phyloP scores from a whole-genome alignment of 164 flowering plant genomes.

The Kingdonia uniflora region DNA sequence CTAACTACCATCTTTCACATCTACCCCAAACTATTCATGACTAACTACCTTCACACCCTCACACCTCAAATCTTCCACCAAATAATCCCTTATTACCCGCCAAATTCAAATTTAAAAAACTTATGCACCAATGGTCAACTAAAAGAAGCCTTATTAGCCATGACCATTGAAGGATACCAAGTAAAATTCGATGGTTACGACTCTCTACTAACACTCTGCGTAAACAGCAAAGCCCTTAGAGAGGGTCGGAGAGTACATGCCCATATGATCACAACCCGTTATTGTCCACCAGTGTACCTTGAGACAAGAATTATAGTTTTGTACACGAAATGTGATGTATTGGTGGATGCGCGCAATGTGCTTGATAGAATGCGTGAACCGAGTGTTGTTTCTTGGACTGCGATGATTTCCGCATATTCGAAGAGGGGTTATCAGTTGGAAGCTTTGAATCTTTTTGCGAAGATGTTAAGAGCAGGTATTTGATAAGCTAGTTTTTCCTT shows the following conservation, averaged over 20 bases:
- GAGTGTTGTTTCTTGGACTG: conserved; percentile 24
- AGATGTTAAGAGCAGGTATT: conserved; percentile 20
- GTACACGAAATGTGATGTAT: conserved; percentile 14
- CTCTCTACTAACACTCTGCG: conserved; percentile 18
- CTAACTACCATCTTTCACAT: not conserved
- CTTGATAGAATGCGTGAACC: conserved; percentile 22
- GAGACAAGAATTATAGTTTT: conserved; percentile 19
- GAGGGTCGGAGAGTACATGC: conserved; percentile 24
- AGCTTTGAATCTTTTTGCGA: conserved; percentile 13
- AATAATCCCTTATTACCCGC: conserved; percentile 8
- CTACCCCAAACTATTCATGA: conserved; percentile 1
- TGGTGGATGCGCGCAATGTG: conserved; percentile 18
- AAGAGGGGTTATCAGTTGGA: conserved; percentile 9
- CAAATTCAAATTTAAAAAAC: conserved; percentile 7
- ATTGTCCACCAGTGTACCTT: conserved; percentile 16
- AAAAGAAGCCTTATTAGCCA: conserved; percentile 13
- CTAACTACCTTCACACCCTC: conserved; percentile 5
- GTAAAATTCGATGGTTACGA: conserved; percentile 19
- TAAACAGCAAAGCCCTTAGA: conserved; percentile 12
- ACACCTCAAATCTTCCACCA: conserved; percentile 3
- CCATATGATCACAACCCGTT: conserved; percentile 23
- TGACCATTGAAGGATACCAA: conserved; percentile 11
- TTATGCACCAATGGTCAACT: conserved; percentile 12
- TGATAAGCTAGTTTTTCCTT: no score
- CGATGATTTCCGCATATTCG: conserved; percentile 20